Evolutionary conservation across 1,284 basidiomycete species (phyloP).

Genomic region (Cutaneotrichosporon cavernicola): DNA sequence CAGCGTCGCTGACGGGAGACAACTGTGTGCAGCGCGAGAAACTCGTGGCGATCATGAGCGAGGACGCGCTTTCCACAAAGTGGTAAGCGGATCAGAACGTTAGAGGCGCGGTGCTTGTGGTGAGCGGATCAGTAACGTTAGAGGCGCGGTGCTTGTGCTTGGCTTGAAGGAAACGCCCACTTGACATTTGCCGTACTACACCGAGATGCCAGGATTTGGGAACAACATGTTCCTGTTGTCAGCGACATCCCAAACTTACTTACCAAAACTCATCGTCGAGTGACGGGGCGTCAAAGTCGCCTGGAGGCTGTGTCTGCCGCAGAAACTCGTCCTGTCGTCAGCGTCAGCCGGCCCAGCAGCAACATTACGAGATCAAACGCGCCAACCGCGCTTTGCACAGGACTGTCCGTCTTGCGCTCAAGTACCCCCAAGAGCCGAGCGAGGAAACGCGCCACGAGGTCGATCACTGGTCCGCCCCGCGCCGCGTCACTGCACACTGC

Average conservation of each 20-base stretch:
- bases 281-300: constrained; percentile 3
- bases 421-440: background rate
- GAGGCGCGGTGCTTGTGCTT: no score
- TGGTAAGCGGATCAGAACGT: no score
- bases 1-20: no score
- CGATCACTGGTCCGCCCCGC: constrained; percentile 9
- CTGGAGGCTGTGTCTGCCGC: background rate
- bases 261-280: constrained; percentile 21
- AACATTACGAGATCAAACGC: constrained; percentile 9
- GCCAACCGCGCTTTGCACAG: background rate
- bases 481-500: constrained; percentile 12
- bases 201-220: background rate
- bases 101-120: no score
- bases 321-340: constrained; percentile 17
- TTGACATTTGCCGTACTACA: no score
- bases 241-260: background rate
- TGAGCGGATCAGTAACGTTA: no score
- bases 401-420: background rate
- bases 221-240: constrained; percentile 9
- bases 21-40: no score
- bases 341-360: background rate
- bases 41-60: no score
- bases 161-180: no score
- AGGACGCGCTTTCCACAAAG: no score
- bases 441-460: constrained; percentile 21